Base-by-base conservation (phyloP, 257 asterid genomes). In the Nicotiana tomentosiformis region DNA sequence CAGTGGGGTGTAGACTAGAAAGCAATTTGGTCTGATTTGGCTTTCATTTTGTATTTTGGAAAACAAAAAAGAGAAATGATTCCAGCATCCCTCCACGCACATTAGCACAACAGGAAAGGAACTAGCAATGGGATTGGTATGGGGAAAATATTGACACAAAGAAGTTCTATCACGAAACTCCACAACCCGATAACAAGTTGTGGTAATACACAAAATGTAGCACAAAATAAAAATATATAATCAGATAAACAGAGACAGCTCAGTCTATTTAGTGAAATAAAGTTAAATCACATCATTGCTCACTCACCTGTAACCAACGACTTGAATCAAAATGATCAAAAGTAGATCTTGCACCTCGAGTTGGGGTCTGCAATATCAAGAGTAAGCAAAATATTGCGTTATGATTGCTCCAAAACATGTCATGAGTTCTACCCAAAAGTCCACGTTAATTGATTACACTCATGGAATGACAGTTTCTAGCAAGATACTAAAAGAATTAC, bases 271-370 rank as follows among this genome's bases (percentile, higher is more conserved):
- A 9, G 33, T 84, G 78, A 82, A 85, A 66, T 83, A 26, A 82
- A 83, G 14, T 58, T 68, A 65, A 72, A 33, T 65, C 78, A 65
- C 33, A 23, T 12, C 62, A 87, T 78, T 74, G 55, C 37, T 46
- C 35, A 85, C 89, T 83, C 84, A 95, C 99, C 87, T 88, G 94
- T 91, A 96, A 88, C 99, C 99, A 96, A 86, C 97, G 98, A 81
- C 89, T 87, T 74, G 97, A 90, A 85, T 96, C 99, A 84, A 90
- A 89, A 85, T 92, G 93, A 89, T 96, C 98, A 86, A 84, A 90
- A 82, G 98, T 94, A 85, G 95, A 92, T 85, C 94, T 96, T 83
- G 97, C 95, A 88, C 91, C 88, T 93, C 99, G 92, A 83, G 80
- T 92, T 32, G 98, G 94, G 68, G 93, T 87, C 99, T 96, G 91